A percentile compares a stretch with the other conserved stretches of the same genome.
Conservation (phyloP, 805 yeast genomes). For the Wickerhamomyces rabaulensis region DNA sequence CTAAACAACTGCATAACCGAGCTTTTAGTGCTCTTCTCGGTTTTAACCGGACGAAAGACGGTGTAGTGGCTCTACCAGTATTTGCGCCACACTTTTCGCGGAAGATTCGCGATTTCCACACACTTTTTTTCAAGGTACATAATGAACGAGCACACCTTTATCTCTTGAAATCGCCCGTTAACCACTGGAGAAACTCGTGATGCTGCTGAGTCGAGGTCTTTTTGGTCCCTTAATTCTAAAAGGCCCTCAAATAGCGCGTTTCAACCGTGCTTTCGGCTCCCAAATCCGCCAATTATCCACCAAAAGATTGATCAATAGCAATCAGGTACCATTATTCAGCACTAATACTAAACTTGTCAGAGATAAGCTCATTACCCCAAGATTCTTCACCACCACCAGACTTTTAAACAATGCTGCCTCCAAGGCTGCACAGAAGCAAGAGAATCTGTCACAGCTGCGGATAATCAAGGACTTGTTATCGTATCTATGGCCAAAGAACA, state of each 20-base stretch:
- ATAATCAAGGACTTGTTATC: constrained; percentile 60
- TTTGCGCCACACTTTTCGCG: neutral
- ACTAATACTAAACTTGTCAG: neutral
- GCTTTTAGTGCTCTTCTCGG: neutral
- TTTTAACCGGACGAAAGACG: neutral
- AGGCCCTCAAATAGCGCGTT: neutral
- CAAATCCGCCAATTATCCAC: neutral
- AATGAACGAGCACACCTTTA: neutral
- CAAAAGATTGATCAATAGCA: neutral
- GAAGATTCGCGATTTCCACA: neutral
- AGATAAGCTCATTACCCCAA: neutral
- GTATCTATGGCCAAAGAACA: constrained; percentile 79
- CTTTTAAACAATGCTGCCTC: neutral
- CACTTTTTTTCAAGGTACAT: neutral
- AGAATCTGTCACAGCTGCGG: constrained; percentile 33
- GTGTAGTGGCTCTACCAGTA: neutral
- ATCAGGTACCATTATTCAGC: neutral
- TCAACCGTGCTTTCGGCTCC: neutral
- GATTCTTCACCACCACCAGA: neutral
- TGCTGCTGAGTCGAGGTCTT: neutral
- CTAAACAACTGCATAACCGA: neutral
- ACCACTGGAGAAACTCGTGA: neutral
- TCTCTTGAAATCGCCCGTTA: too few species aligned
- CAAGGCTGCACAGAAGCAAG: constrained; percentile 1
- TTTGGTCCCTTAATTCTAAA: neutral